These are phyloP conservation scores for Spathaspora arborariae DNA, from an alignment of 805 yeast species.

Conservation along the genomic window DNA sequence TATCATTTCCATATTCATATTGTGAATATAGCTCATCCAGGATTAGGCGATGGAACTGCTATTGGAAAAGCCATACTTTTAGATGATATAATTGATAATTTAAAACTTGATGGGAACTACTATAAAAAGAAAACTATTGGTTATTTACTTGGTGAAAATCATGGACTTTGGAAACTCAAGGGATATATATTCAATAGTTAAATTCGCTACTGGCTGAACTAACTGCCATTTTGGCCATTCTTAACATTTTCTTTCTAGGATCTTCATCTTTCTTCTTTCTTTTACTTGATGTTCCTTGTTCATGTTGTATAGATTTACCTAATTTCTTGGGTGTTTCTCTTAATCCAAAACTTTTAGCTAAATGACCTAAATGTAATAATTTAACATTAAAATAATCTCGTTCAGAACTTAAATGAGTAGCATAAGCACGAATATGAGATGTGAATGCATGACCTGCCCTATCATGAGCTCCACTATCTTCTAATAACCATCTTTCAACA, in stretches of 20 bases:
- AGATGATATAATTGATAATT: conserved; percentile 76
- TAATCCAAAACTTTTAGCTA: conserved; percentile 91
- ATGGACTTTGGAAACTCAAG: conserved; percentile 57
- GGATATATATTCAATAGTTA: conserved; percentile 40
- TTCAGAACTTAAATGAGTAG: conserved; percentile 86
- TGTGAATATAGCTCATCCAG: conserved; percentile 67
- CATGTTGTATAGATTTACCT: conserved; percentile 41
- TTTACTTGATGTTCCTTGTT: conserved; percentile 34
- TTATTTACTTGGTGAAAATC: conserved; percentile 72
- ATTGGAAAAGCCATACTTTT: conserved; percentile 79
- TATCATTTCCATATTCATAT: conserved; percentile 94
- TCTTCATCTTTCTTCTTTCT: conserved; percentile 55
- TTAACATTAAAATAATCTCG: conserved; percentile 78
- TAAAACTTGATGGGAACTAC: conserved; percentile 56
- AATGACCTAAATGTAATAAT: conserved; percentile 85
- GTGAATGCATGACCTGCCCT: conserved; percentile 78
- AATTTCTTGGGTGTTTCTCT: conserved; percentile 90
- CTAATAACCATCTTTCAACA: conserved; percentile 84
- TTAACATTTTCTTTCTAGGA: conserved; percentile 68
- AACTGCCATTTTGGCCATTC: conserved; percentile 69
- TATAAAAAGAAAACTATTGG: conserved; percentile 55
- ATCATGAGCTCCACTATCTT: conserved; percentile 55
- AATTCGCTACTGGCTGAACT: conserved; percentile 69
- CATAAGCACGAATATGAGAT: conserved; percentile 90
- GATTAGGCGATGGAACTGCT: conserved; percentile 62